These are phyloP conservation scores for Vaccinium darrowii DNA, from an alignment of 148 eudicot genomes.

Conservation along the genomic window DNA sequence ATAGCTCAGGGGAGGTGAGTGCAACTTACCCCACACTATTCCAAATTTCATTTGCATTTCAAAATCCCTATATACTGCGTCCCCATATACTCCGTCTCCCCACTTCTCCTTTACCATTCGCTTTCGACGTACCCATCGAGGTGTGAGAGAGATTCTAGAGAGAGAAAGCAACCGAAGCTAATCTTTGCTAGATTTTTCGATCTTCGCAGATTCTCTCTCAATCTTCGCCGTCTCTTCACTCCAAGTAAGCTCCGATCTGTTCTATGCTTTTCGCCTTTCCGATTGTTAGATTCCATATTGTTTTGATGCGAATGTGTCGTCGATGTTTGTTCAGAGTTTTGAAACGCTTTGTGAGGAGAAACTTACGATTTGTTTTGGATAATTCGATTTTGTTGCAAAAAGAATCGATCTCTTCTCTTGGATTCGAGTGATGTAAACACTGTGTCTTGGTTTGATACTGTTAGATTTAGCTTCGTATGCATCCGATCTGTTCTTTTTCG, in stretches of 20 bases:
- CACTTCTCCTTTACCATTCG: background rate
- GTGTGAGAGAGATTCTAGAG: conserved; percentile 6
- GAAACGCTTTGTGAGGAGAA: background rate
- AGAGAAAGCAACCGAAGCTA: background rate
- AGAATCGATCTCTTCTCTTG: conserved; percentile 2
- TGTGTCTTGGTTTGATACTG: background rate
- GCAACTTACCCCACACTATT: background rate
- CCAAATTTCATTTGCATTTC: conserved; percentile 23
- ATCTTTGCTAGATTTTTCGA: background rate
- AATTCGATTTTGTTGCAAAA: background rate
- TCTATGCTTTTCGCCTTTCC: background rate
- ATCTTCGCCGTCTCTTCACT: background rate
- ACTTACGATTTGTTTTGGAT: background rate
- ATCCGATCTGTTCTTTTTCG: conserved; percentile 12
- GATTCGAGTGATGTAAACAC: background rate
- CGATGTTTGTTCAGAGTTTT: background rate
- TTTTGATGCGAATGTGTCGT: conserved; percentile 1
- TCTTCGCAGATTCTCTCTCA: background rate
- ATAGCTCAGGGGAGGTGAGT: background rate
- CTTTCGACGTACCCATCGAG: background rate
- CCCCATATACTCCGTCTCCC: background rate
- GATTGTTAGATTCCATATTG: background rate
- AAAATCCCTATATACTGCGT: background rate
- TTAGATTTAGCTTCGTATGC: conserved; percentile 6
- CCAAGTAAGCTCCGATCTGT: conserved; percentile 1